Evolutionary conservation across 2,329 filamentous ascomycete species (phyloP), one percentile per base, ranked within the genome.

Genomic region (Trichothecium sympodiale): DNA sequence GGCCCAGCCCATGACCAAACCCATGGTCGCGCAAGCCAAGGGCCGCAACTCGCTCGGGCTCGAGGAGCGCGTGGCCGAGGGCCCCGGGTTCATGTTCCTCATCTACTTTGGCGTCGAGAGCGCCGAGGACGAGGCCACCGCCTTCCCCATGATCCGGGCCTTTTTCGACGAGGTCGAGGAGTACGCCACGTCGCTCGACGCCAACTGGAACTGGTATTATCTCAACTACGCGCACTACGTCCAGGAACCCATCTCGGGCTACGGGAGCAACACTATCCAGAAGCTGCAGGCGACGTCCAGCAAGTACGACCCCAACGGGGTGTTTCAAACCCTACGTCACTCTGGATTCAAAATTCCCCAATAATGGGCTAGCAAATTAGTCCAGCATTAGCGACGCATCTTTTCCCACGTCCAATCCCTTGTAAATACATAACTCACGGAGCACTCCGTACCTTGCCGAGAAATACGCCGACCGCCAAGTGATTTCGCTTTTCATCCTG

Each of bases 181-280:
- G 13, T 37, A 29, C 31, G 34, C 38, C 3, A 10, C 34, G 6
- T 14, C 7, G 26, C 14, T 30, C 8, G 38, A 17, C 10, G 23
- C 27, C 4, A 14, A 23, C 17, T 34, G 31, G 41, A 37, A 47
- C 4, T 55, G 51, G 50, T 48, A 46, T 31, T 69, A 65, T 35
- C 48, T 67, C 34, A 67, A 69, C 46, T 68, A 69, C 33, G 62
- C 62, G 2, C 50, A 59, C 30, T 40, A 44, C 3, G 50, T 46
- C 14, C 62, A 68, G 45, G 49, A 61, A 23, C 52, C 55, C 3
- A 47, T 66, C 8, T 30, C 46, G 2, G 48, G 53, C 2, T 61
- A 62, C 38, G 64, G 64, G 0, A 41, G 51, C 7, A 52, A 55
- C 17, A 61, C 59, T 17, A 38, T 65, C 15, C 43, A 46, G 1